A percentile compares a stretch with the other conserved stretches of the same genome.
These are phyloP conservation scores for Candida hungchunana DNA, from an alignment of 805 yeast genomes.

Conservation along the genomic window DNA sequence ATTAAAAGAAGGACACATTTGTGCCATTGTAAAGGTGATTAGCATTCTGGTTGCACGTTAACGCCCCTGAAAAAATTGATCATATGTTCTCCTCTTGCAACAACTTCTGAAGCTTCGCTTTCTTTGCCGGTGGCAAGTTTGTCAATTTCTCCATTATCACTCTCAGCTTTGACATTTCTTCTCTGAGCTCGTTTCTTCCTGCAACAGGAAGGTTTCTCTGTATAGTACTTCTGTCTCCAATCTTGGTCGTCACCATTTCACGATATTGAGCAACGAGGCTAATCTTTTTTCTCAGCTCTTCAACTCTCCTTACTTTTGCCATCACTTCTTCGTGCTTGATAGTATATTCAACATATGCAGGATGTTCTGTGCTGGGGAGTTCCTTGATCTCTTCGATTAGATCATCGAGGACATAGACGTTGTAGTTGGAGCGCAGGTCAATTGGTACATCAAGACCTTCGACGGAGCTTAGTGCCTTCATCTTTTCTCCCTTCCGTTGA, in stretches of 20 bases:
- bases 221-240: slow-evolving; percentile 18
- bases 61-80: too few species aligned
- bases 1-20: neutral
- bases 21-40: neutral
- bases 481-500: slow-evolving; percentile 5
- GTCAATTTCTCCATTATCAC: slow-evolving; percentile 18
- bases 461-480: slow-evolving; percentile 6
- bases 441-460: slow-evolving; percentile 15
- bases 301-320: slow-evolving; percentile 8
- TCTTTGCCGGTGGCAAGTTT: slow-evolving; percentile 17
- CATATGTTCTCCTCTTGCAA: slow-evolving; percentile 1
- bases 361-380: slow-evolving; percentile 17
- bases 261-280: slow-evolving; percentile 8
- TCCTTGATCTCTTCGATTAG: slow-evolving; percentile 15
- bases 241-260: slow-evolving; percentile 12
- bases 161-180: slow-evolving; percentile 18
- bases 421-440: slow-evolving; percentile 15
- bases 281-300: slow-evolving; percentile 7
- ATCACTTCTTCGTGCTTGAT: slow-evolving; percentile 7
- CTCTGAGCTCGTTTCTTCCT: slow-evolving; percentile 13
- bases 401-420: slow-evolving; percentile 18
- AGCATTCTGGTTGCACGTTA: too few species aligned
- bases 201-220: slow-evolving; percentile 16
- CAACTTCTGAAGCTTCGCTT: slow-evolving; percentile 6
- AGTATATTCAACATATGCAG: slow-evolving; percentile 11